Base-by-base conservation (phyloP, 164 flowering plant species). In the Houttuynia cordata region DNA sequence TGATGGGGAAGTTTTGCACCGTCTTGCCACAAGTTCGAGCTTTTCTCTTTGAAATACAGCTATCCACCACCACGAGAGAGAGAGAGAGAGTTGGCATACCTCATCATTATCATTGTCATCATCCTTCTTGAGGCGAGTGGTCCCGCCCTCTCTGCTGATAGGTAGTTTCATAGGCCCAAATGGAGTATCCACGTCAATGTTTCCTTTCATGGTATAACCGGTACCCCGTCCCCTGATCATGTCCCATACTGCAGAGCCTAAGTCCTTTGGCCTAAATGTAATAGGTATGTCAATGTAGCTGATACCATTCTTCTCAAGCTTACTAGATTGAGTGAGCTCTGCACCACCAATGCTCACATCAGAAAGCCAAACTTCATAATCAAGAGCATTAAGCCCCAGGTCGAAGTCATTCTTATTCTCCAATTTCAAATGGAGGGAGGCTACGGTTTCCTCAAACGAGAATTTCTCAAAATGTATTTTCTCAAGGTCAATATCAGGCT, bases 401-500 rank as follows among this genome's bases (percentile, higher is more conserved):
- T 60, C 69, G 18, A 66, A 66, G 53, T 66, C 69, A 60, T 66
- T 66, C 64, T 25, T 66, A 57, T 60, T 66, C 54, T 53, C 55
- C 54, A 66, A 5, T 54, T 66, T 60, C 49, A 66, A 22, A 20
- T 66, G 64, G 14, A 60, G 60, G 1, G 24, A 23, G 9, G 63
- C 58, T 7, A 60, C 69, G 24, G 64, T 52, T 49, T 66, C 69
- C 25, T 66, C 69, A 42, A 66, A 60, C 0, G 64, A 60, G 25
- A 66, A 66, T 54, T 54, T 66, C 25, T 45, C 15, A 50, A 66
- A 66, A 9, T 71, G 61, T 18, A 88, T 84, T 67, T 83, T 91
- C 62, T 88, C 96, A 51, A 88, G 19, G 67, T 79, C 87, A 61
- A 86, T 71, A 58, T 86, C 89, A 39, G 97, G 97, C 71, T 86